A percentile compares a stretch with the other conserved stretches of the same genome.
phyloP scores from a whole-genome alignment of 306 rosid genomes.

The Nissolia schottii region DNA sequence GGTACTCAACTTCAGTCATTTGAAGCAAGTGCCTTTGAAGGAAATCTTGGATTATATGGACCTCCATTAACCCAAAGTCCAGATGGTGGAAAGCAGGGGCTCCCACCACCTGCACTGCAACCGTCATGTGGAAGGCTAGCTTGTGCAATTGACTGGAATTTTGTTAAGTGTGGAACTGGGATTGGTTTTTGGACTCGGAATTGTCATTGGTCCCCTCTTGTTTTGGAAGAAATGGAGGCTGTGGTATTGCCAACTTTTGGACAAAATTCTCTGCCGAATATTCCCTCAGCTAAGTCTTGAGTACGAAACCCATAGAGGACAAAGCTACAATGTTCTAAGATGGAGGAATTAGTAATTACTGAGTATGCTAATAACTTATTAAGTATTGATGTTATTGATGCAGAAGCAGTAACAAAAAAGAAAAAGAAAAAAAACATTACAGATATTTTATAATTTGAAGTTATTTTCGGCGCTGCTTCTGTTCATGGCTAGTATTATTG shows the following conservation, averaged over 20 bases:
- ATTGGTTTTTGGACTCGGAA: not conserved
- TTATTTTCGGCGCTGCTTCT: not conserved
- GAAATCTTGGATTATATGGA: slow-evolving; percentile 29
- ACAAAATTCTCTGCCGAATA: not conserved
- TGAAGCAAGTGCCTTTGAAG: not conserved
- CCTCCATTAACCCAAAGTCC: slow-evolving; percentile 14
- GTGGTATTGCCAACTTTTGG: not conserved
- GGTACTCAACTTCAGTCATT: slow-evolving; percentile 34
- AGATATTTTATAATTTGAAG: not conserved
- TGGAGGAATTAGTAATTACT: not conserved
- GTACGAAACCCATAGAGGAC: not conserved
- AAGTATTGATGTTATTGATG: not conserved
- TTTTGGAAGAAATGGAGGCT: slow-evolving; percentile 23
- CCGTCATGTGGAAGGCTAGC: not conserved
- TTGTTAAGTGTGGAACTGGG: slow-evolving; percentile 8
- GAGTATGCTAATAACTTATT: no score
- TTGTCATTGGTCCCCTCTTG: not conserved
- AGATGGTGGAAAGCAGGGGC: not conserved
- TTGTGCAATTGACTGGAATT: slow-evolving; percentile 4
- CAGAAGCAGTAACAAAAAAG: no score
- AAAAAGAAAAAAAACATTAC: no score
- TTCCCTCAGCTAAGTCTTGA: not conserved
- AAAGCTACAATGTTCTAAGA: not conserved
- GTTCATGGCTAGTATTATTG: not conserved
- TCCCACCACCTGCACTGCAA: not conserved